Evolutionary conservation across 148 eudicot genomes (phyloP).

Genomic region (Camellia granthamiana): DNA sequence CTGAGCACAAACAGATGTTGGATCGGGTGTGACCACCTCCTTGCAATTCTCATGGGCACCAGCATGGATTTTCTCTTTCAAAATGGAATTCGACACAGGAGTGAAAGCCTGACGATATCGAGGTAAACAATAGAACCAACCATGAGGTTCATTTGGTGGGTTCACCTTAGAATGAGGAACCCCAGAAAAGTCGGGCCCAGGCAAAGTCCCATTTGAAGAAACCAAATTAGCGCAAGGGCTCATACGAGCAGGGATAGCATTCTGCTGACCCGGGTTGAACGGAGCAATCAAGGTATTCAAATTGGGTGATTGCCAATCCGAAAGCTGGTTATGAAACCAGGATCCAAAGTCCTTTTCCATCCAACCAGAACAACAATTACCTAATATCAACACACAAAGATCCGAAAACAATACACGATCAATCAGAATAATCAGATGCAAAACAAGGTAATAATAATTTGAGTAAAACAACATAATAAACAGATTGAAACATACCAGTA

Average conservation of each 20-base stretch:
- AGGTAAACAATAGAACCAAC: constrained; percentile 54
- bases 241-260: constrained; percentile 29
- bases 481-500: constrained; percentile 34
- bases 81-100: constrained; percentile 26
- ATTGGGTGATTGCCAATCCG: constrained; percentile 39
- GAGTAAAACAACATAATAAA: neutral
- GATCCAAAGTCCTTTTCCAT: constrained; percentile 67
- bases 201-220: constrained; percentile 30
- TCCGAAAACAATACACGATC: neutral
- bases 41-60: constrained; percentile 13
- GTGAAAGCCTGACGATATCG: constrained; percentile 41
- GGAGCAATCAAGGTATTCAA: constrained; percentile 35
- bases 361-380: constrained; percentile 47
- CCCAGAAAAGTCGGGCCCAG: constrained; percentile 28
- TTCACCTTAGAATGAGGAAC: constrained; percentile 29
- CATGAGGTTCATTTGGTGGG: constrained; percentile 40
- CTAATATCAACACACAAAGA: constrained; percentile 14
- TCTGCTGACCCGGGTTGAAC: constrained; percentile 36
- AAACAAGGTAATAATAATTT: neutral
- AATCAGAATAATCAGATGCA: constrained; percentile 1
- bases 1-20: constrained; percentile 24
- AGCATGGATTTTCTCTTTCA: constrained; percentile 21
- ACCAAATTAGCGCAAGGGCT: constrained; percentile 34
- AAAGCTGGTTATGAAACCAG: constrained; percentile 40
- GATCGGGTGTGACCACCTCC: constrained; percentile 14